Conservation (phyloP, 371 early-diverging fungal species). For the Rhizopus delemar region DNA sequence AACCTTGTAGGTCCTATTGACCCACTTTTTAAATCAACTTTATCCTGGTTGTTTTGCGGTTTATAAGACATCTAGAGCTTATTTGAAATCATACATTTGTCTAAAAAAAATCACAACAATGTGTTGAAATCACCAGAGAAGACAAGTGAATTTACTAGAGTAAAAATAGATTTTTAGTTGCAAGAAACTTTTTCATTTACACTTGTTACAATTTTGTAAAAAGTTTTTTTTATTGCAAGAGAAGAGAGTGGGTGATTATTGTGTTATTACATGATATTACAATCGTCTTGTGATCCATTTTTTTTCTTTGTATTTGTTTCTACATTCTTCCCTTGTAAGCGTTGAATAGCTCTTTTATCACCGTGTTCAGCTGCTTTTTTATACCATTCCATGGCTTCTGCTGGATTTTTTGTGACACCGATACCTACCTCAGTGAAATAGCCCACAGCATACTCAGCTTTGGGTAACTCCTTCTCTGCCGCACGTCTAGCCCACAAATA, state of each 20-base stretch:
- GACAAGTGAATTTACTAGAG: too few relatives aligned
- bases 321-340: slow-evolving; percentile 50
- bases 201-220: not conserved
- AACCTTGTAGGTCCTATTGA: too few relatives aligned
- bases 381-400: slow-evolving; percentile 82
- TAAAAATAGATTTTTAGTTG: too few relatives aligned
- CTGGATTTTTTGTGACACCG: slow-evolving; percentile 66
- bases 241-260: too few relatives aligned
- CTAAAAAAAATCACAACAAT: too few relatives aligned
- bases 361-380: slow-evolving; percentile 79
- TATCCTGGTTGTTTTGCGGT: too few relatives aligned
- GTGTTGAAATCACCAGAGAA: too few relatives aligned
- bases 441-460: slow-evolving; percentile 89
- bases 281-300: slow-evolving; percentile 47
- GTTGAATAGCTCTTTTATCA: slow-evolving; percentile 75
- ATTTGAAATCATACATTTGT: not conserved
- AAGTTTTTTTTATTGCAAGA: slow-evolving; percentile 4
- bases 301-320: slow-evolving; percentile 42
- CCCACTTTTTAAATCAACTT: too few relatives aligned
- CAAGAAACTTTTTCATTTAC: too few relatives aligned
- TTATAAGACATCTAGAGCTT: not conserved
- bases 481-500: slow-evolving; percentile 87
- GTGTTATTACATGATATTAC: slow-evolving; percentile 46
- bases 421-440: slow-evolving; percentile 86
- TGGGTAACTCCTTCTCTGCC: slow-evolving; percentile 82